Conservation (phyloP, 2,329 filamentous ascomycete species). For the Trichoderma sp. region DNA sequence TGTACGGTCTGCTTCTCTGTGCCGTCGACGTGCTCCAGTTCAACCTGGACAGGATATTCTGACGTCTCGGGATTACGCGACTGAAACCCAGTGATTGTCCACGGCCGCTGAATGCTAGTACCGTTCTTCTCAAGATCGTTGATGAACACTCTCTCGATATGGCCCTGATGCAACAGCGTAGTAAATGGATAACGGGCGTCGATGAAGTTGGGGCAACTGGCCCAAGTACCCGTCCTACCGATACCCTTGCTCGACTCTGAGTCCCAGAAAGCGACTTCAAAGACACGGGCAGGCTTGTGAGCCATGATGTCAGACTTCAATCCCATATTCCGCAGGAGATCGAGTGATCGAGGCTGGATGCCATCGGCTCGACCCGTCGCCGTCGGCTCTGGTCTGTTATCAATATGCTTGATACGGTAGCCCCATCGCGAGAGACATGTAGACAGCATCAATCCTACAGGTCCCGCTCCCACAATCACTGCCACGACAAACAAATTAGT, state of each 20-base stretch:
- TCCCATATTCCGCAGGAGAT: constrained; percentile 86
- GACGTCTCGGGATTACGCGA: constrained; percentile 59
- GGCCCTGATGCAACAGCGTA: constrained; percentile 71
- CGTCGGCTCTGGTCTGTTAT: constrained; percentile 85
- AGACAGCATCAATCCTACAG: constrained; percentile 84
- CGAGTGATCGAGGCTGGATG: constrained; percentile 86
- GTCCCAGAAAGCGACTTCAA: constrained; percentile 75
- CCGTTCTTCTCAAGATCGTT: constrained; percentile 66
- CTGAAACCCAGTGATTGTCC: constrained; percentile 64
- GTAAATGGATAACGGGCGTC: constrained; percentile 73
- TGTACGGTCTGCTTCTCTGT: constrained; percentile 67
- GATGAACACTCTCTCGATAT: constrained; percentile 72
- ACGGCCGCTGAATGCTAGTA: constrained; percentile 64
- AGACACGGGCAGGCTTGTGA: constrained; percentile 83
- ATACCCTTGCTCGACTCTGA: constrained; percentile 60
- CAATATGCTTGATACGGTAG: constrained; percentile 93
- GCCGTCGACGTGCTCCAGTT: constrained; percentile 76
- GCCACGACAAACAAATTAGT: not conserved
- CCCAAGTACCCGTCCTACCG: constrained; percentile 73
- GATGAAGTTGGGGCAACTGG: constrained; percentile 84
- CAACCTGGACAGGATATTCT: constrained; percentile 79
- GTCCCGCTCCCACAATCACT: constrained; percentile 89
- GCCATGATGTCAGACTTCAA: constrained; percentile 88
- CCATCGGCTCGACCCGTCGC: constrained; percentile 85
- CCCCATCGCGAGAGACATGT: constrained; percentile 90